Conservation (phyloP, 345 rosid species). For the Lepidium didymum region DNA sequence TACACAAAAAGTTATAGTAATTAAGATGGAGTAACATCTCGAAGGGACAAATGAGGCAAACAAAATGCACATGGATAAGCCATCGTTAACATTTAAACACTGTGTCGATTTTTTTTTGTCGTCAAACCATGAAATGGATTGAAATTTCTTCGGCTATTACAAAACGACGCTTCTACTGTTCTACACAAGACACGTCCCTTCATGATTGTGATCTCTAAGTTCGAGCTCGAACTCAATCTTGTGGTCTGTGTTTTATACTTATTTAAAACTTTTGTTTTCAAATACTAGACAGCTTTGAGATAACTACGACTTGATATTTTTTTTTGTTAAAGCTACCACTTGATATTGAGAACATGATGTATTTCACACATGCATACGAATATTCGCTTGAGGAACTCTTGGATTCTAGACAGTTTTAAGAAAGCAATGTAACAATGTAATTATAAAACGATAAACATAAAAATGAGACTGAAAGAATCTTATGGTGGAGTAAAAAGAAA, state of each 20-base stretch:
- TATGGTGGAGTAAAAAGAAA: no score
- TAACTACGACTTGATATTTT: no score
- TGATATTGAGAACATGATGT: not conserved
- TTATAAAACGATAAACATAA: not conserved
- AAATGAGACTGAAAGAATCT: no score
- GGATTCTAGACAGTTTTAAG: not conserved
- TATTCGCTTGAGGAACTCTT: not conserved
- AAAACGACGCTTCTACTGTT: constrained; percentile 4
- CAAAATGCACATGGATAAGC: no score
- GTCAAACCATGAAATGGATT: no score
- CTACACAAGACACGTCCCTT: not conserved
- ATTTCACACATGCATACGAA: not conserved
- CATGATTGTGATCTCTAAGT: not conserved
- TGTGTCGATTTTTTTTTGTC: no score
- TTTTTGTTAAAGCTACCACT: no score
- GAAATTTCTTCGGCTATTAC: no score
- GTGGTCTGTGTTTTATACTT: not conserved
- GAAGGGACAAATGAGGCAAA: no score
- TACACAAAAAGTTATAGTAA: no score
- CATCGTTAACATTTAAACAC: no score
- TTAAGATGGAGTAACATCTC: no score
- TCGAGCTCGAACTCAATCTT: not conserved
- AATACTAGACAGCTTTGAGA: not conserved
- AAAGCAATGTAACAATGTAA: not conserved
- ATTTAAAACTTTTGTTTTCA: not conserved